Base-by-base conservation (phyloP, 108 stramenopile species). In the Hondaea fermentalgiana region DNA sequence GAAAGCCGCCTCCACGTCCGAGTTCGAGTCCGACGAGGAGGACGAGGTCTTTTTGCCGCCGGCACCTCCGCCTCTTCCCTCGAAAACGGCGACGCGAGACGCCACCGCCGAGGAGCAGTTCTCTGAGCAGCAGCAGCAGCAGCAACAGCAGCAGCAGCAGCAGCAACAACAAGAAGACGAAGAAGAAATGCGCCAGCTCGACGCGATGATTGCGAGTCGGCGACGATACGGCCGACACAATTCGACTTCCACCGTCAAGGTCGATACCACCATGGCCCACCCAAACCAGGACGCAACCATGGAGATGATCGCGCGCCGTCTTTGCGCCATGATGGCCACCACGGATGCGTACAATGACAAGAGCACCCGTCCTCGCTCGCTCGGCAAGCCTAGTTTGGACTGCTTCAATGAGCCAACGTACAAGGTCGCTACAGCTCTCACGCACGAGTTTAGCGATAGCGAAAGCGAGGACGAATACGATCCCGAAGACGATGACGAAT, bases 201-300 rank as follows among this genome's bases (percentile, higher is more conserved):
- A 43, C 10, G 89, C 87, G 0, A 43, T 45, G 89, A 55, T 58
- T 19, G 47, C 59, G 21, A 19, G 87, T 83, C 89, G 55, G 4
- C 28, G 29, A 23, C 88, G 58, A 12, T 69, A 69, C 64, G 49
- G 60, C n/a, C 76, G 92, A 25, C 89, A 83, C 59, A 98, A 98
- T 89, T 97, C 97, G 5, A 97, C 97, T 76, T 95, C 96, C 3
- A 97, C 97, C 12, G 90, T 98, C 58, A 97, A 96, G 71, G 92
- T 99, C 23, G 89, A 92, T 42, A 90, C 92, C 10, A 99, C 98
- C 4, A 95, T 99, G 92, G 94, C 95, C 59, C 95, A 94, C 49
- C 98, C 97, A 16, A 97, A 99, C 90, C 96, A 96, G 72, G 96
- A 99, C 87, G 97, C 97, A 8, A 96, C 97, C 87, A 99, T 99